Conservation (phyloP, 345 rosid species). For the Populus tremula region DNA sequence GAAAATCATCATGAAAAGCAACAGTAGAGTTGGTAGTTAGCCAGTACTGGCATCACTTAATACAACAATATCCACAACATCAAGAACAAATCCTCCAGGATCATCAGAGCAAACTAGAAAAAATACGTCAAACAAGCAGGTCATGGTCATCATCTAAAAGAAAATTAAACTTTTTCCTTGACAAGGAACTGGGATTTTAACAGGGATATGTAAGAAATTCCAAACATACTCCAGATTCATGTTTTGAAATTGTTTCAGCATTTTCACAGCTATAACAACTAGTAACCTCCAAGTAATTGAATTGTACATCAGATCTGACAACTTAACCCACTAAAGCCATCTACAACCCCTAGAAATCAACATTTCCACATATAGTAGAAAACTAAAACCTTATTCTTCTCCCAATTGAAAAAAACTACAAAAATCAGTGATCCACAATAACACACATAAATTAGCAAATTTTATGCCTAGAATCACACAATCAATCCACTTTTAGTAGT, state of each 20-base stretch:
- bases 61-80: no score
- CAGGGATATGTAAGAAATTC: not conserved
- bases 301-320: not conserved
- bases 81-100: no score
- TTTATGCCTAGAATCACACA: not conserved
- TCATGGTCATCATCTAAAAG: not conserved
- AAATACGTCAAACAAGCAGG: not conserved
- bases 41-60: no score
- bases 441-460: not conserved
- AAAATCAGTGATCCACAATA: not conserved
- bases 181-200: not conserved
- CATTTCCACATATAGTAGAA: not conserved
- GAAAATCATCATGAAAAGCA: not conserved
- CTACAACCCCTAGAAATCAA: not conserved
- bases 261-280: not conserved
- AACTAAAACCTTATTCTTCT: not conserved
- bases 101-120: not conserved
- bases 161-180: not conserved
- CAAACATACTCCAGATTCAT: not conserved
- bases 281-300: not conserved
- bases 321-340: not conserved
- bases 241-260: not conserved
- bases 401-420: not conserved
- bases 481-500: not conserved
- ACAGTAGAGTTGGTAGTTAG: not conserved